Evolutionary conservation across 2,329 filamentous ascomycete species (phyloP), one percentile per base, ranked within the genome.

Genomic region (Chrysoporthe austroafricana): DNA sequence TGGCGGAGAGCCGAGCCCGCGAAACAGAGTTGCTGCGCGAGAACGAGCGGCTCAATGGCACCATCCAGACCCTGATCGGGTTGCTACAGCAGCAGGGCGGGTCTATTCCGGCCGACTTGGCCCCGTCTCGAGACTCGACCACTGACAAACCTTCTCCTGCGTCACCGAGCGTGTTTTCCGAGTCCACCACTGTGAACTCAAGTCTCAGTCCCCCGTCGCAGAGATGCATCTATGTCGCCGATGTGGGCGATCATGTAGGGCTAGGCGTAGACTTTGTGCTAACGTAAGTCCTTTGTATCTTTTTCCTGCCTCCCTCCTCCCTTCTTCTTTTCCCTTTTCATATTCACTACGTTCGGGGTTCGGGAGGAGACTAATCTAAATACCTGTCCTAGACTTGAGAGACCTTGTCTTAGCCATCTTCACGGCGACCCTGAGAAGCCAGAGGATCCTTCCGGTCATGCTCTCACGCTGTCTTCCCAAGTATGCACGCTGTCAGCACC

Each of bases 211-310:
- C 59, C 4, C n/a, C 59, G 18, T 9, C 8, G 21, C 13, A 16
- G 44, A 52, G 4, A 13, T 52, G 1, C 3, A 34, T 36, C 9
- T 26, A 8, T 32, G 57, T 72, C n/a, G 70, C 70, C 56, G 74
- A 75, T 7, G 62, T 74, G 36, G 36, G 36, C n/a, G 74, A 77
- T 48, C 65, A 65, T 3, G 63, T 66, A 1, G 64, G 50, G 1
- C 54, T 75, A 14, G 77, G 75, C 3, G 76, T 79, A 72, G 75
- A 79, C 8, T 79, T 79, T 67, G 76, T 79, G 1, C 58, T 79
- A 16, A 74, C 72, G 77, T 76, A 68, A 64, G 73, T 64, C 8
- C 18, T 48, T 18, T 46, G 6, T 39, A 39, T 39, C 36, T 2
- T 39, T 39, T 9, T 39, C 9, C 36, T 46, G 3, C 6, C 44